Evolutionary conservation across 768 basidiomycete genomes (phyloP), one percentile per base, ranked within the genome.

Genomic region (Tricholoma sp.): DNA sequence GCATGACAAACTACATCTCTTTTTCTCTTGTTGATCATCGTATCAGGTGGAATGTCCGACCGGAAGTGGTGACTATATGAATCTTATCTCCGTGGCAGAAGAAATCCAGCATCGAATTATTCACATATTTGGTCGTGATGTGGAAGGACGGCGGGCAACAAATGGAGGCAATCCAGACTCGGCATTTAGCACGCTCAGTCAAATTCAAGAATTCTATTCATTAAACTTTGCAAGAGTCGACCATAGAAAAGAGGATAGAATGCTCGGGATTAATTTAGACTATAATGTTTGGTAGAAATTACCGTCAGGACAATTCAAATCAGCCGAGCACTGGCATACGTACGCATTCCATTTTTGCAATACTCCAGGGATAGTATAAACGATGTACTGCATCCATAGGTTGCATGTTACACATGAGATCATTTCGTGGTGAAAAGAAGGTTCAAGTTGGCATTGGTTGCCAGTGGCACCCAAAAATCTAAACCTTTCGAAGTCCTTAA

Each of bases 101-200:
- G 97, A 99, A 71, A 94, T 99, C 55, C 97, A 98, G 70, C 96
- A 98, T 67, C 88, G 97, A 15, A 86, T 98, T 59, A 99, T 98
- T 55, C 94, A 98, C 70, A 94, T 99, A 64, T 99, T 99, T 65
- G 87, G 91, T n/a, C 85, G 94, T 24, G 96, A 99, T 67, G 70
- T 82, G 59, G 81, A 91, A 57, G 94, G 95, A 9, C 80, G 83
- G 58, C 80, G 97, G 39, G 94, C 97, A 0, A 89, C 88, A 15
- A 98, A 99, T 66, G 97, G 95, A 17, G 93, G 93, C 6, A 89
- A 89, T 65, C 77, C 82, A 34, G 91, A 99, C 70, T 87, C 86
- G 7, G 73, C 81, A 8, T 78, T 75, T 58, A 90, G 86, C 61
- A 79, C 81, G 24, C 79, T 79, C 68, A 86, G 83, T 47, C 45